Base-by-base conservation (phyloP, 768 basidiomycete species). In the Agrocybe pediades region DNA sequence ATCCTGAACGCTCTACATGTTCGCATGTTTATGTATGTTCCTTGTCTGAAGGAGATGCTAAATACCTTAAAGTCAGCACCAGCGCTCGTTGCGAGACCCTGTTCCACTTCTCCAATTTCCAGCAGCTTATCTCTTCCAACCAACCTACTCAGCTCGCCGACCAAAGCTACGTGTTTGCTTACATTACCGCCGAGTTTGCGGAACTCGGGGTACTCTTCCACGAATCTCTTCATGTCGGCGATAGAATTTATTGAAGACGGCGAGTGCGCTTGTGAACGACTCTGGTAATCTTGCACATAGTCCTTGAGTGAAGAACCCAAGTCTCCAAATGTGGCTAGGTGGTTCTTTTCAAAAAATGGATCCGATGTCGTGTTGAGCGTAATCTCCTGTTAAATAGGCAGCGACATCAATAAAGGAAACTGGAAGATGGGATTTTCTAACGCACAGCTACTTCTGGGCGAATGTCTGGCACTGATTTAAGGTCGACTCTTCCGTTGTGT, bases 201-300 rank as follows among this genome's bases (percentile, higher is more conserved):
- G 65, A 98, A 98, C 70, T 99, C 97, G 1, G 97, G 97, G 71
- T 96, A 99, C 62, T 98, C 95, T 68, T 99, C 97, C 2, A 99
- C 91, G 62, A 96, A 96, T 8, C 81, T 85, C 69, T 98, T 98
- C 97, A 99, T 99, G 61, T 99, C 97, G 4, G 79, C 72, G 53
- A 98, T 94, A 0, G 96, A 98, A 64, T 95, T 95, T 57, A 99
- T 96, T 20, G 88, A 78, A 1, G 86, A 83, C 0, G 89, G 86
- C 0, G 83, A 81, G 46, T 92, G 82, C 2, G 88, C 84, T 24
- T 88, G 72, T n/a, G 90, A 91, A 29, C 85, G 85, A 16, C 85
- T 84, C 66, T 93, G 90, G 71, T 98, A 98, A 16, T 93, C 88
- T 64, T 92, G 89, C 2, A 99, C 97, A 68, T 98, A 98, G 52